A percentile compares a stretch with the other conserved stretches of the same genome.
These are phyloP conservation scores for Zanthoxylum bungeanum DNA, from an alignment of 345 rosid genomes.

Conservation along the genomic window DNA sequence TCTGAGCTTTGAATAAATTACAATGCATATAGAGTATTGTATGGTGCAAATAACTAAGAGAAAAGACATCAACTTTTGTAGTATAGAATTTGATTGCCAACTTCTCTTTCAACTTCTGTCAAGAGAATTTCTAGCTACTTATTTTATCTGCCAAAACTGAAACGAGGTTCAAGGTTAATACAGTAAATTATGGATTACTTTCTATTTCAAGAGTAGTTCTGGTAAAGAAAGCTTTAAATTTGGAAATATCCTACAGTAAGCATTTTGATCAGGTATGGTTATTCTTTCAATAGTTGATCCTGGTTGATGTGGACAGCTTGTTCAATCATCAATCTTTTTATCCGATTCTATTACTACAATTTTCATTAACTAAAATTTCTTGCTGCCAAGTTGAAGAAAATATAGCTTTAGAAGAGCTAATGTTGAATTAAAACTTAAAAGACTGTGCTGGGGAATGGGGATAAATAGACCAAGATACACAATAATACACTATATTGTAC, in stretches of 20 bases:
- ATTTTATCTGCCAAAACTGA: background rate
- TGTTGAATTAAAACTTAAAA: too few relatives aligned
- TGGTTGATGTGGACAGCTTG: background rate
- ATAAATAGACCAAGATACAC: background rate
- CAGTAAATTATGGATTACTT: too few relatives aligned
- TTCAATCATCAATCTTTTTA: background rate
- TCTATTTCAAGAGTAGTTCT: too few relatives aligned
- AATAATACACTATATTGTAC: too few relatives aligned
- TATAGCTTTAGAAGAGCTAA: background rate
- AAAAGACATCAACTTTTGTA: background rate
- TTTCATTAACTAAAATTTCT: background rate
- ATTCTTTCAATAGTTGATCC: background rate
- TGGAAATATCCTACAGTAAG: too few relatives aligned
- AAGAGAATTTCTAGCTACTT: background rate
- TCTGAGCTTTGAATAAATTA: background rate
- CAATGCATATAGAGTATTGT: background rate
- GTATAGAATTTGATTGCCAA: background rate
- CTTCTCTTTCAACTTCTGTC: background rate
- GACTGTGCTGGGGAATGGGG: too few relatives aligned
- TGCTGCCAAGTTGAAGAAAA: background rate
- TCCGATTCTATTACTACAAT: background rate
- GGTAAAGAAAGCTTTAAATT: too few relatives aligned
- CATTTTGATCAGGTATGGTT: too few relatives aligned
- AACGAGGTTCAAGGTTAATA: too few relatives aligned
- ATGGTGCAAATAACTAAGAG: background rate